Evolutionary conservation across 768 basidiomycete species (phyloP), one percentile per base, ranked within the genome.

Genomic region (Russula lepida): DNA sequence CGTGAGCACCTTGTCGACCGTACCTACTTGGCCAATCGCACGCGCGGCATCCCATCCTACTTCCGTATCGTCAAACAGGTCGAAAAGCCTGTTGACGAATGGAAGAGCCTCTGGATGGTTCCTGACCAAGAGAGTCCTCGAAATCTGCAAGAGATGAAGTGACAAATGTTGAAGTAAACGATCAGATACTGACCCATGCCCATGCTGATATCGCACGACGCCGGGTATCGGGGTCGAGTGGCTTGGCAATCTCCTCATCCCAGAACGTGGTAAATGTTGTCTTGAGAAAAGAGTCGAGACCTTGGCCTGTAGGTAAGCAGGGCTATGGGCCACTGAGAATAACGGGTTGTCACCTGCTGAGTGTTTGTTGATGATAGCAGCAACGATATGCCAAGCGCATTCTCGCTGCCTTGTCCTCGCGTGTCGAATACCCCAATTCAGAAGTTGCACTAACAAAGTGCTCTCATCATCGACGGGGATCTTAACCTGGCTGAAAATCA

Each of bases 291-390:
- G 68, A 59, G 0, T 72, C 68, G 7, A 83, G 67, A 50, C 79
- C 86, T 88, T 54, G 17, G 21, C 65, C 32, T 44, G n/a, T 56
- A 58, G 35, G 43, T 60, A 35, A 28, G 37, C 15, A 63, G 28
- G 30, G 12, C 11, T 59, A 7, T 19, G 7, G 33, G 8, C 21
- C 37, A 30, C 1, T 23, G 33, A 57, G 55, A 33, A 39, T 2
- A 54, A 11, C 25, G 3, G 21, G 28, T 4, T 23, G 79, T 64
- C 51, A 92, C 94, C 84, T 43, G 84, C 78, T 11, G 77, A 76
- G 39, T 84, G 81, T 71, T 93, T 92, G 71, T 98, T 97, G 28
- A 93, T 72, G n/a, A 89, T 73, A 0, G 85, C 80, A 1, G 86
- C 78, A 19, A 92, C 69, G 3, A 84, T 67, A 41, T 84, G 79